A percentile compares a stretch with the other conserved stretches of the same genome.
Evolutionary conservation across 495 filamentous ascomycete species (phyloP).

Genomic region (Neurospora discreta): DNA sequence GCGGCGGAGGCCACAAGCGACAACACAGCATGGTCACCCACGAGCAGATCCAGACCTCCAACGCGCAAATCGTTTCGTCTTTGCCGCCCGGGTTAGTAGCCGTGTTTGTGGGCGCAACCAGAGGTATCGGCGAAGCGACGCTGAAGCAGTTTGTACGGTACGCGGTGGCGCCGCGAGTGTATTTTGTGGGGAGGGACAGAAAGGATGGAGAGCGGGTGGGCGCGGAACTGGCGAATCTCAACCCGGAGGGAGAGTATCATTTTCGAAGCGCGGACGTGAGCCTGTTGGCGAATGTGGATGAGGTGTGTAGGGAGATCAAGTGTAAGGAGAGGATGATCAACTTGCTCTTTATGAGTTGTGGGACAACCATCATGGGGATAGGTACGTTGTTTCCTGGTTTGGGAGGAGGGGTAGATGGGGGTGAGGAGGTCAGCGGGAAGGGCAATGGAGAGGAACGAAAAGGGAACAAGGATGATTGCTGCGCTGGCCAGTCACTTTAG

Average conservation of each 20-base stretch:
- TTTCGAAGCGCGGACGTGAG: constrained; percentile 49
- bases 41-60: constrained; percentile 26
- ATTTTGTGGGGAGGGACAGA: constrained; percentile 36
- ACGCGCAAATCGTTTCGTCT: constrained; percentile 22
- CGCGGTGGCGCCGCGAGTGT: constrained; percentile 29
- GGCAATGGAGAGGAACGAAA: not conserved
- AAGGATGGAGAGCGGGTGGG: constrained; percentile 32
- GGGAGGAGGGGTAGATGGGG: not conserved
- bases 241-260: constrained; percentile 38
- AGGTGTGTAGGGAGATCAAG: constrained; percentile 45
- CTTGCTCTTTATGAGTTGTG: constrained; percentile 47
- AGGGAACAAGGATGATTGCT: not conserved
- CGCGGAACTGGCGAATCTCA: constrained; percentile 34
- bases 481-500: too few relatives aligned
- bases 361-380: constrained; percentile 25
- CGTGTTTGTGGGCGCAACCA: constrained; percentile 55
- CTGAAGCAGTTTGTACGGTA: constrained; percentile 44
- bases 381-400: not conserved
- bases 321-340: constrained; percentile 46
- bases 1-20: constrained; percentile 5
- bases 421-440: not conserved
- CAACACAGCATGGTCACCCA: constrained; percentile 26
- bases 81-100: constrained; percentile 36
- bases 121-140: constrained; percentile 51
- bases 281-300: constrained; percentile 49